Evolutionary conservation across 2,329 filamentous ascomycete species (phyloP).

Genomic region (Botrytis medusae): DNA sequence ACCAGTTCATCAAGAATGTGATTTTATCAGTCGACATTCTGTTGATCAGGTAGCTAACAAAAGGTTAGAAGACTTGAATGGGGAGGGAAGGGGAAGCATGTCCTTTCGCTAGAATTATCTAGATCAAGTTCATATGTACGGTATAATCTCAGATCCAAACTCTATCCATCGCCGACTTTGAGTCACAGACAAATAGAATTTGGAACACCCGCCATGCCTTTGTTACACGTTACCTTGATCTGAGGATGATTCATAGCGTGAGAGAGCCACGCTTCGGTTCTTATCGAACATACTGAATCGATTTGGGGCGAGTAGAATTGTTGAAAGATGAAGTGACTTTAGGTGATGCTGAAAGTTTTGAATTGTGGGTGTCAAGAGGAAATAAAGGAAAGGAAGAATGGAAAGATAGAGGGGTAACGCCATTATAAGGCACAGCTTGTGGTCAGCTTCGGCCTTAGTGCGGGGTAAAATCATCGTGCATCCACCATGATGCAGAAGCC

Average conservation of each 20-base stretch:
- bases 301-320: slow-evolving; percentile 33
- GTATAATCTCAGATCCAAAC: slow-evolving; percentile 70
- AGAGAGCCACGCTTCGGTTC: slow-evolving; percentile 22
- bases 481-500: not conserved
- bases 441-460: not conserved
- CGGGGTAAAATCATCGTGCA: not conserved
- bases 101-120: slow-evolving; percentile 87
- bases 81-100: slow-evolving; percentile 59
- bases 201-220: slow-evolving; percentile 35
- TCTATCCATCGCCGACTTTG: slow-evolving; percentile 25
- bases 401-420: not conserved
- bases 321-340: not conserved
- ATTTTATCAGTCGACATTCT: slow-evolving; percentile 80
- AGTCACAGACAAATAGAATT: slow-evolving; percentile 3
- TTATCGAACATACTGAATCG: slow-evolving; percentile 19
- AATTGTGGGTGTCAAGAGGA: not conserved
- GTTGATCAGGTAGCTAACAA: slow-evolving; percentile 8
- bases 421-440: not conserved
- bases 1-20: slow-evolving; percentile 83
- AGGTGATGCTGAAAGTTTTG: not conserved
- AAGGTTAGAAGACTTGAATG: slow-evolving; percentile 47
- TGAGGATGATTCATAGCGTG: slow-evolving; percentile 29
- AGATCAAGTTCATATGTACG: slow-evolving; percentile 73
- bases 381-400: not conserved
- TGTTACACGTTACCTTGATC: slow-evolving; percentile 34